phyloP scores from a whole-genome alignment of 352 stramenopile genomes.

The Saprolegnia diclina region DNA sequence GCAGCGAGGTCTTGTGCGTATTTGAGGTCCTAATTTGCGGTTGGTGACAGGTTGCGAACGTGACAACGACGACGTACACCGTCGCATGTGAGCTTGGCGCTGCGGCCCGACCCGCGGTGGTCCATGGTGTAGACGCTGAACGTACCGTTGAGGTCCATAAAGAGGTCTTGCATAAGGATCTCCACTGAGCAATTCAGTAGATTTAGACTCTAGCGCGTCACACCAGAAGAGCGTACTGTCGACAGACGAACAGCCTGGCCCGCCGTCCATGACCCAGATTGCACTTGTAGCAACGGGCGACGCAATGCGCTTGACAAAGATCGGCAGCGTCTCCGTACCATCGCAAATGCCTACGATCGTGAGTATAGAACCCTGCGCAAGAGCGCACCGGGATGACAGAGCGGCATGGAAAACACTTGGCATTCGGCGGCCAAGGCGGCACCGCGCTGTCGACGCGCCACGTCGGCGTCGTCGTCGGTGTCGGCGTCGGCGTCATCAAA shows the following conservation, averaged over 20 bases:
- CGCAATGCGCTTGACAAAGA: constrained; percentile 39
- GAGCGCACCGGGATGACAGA: constrained; percentile 49
- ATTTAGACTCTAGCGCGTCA: neutral
- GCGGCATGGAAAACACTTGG: constrained; percentile 49
- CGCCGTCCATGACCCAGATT: constrained; percentile 22
- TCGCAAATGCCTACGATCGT: constrained; percentile 35
- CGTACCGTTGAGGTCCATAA: constrained; percentile 21
- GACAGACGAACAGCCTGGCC: constrained; percentile 16
- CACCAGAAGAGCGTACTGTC: constrained; percentile 3
- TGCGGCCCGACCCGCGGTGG: constrained; percentile 39
- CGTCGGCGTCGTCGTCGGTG: neutral
- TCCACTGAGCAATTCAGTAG: constrained; percentile 8
- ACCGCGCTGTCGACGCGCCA: neutral
- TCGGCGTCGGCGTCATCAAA: neutral
- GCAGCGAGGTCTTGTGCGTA: constrained; percentile 30
- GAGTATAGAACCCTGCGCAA: neutral
- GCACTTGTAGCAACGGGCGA: constrained; percentile 5
- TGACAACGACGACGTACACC: constrained; percentile 3
- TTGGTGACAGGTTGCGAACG: neutral
- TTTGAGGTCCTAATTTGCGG: neutral
- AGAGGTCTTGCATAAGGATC: neutral
- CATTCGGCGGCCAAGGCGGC: constrained; percentile 34
- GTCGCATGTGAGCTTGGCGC: constrained; percentile 31
- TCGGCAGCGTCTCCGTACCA: constrained; percentile 44
- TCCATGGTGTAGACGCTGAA: constrained; percentile 48